Evolutionary conservation across 2,329 filamentous ascomycete species (phyloP).

Genomic region (Colletotrichum eremochloae): DNA sequence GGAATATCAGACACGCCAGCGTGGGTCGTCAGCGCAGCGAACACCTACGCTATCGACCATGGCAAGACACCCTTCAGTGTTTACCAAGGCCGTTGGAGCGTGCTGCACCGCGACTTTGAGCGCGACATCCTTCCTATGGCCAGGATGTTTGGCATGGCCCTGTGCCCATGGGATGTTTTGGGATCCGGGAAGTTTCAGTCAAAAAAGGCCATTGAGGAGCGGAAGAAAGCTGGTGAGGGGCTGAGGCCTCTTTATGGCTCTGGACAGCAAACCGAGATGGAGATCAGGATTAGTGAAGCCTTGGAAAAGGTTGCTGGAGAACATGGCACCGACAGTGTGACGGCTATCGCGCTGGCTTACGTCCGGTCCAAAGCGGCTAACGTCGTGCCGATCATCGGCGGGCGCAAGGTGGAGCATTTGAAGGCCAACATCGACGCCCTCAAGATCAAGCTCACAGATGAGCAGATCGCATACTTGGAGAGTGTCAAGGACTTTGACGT

Average conservation of each 20-base stretch:
- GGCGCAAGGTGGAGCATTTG: conserved; percentile 65
- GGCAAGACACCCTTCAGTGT: conserved; percentile 54
- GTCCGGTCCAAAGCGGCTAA: conserved; percentile 64
- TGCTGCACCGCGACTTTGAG: conserved; percentile 53
- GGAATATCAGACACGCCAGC: conserved; percentile 57
- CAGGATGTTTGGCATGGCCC: conserved; percentile 60
- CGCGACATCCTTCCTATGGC: conserved; percentile 60
- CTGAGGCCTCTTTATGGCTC: conserved; percentile 47
- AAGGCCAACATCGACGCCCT: conserved; percentile 70
- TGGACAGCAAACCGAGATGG: conserved; percentile 59
- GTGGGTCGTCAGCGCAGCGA: conserved; percentile 56
- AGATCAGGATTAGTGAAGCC: conserved; percentile 66
- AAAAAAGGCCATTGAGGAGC: conserved; percentile 50
- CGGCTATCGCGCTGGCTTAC: conserved; percentile 69
- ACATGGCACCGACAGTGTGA: conserved; percentile 68
- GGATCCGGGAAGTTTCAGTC: conserved; percentile 67
- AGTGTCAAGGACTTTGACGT: conserved; percentile 64
- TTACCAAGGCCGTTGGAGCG: conserved; percentile 57
- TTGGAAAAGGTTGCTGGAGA: conserved; percentile 71
- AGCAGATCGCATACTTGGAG: conserved; percentile 69
- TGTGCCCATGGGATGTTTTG: conserved; percentile 72
- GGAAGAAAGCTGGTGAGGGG: conserved; percentile 54
- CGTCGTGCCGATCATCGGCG: conserved; percentile 67
- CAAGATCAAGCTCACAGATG: conserved; percentile 60
- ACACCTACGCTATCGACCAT: conserved; percentile 53